These are phyloP conservation scores for Parathielavia appendiculata DNA, from an alignment of 495 filamentous ascomycete genomes.

Conservation along the genomic window DNA sequence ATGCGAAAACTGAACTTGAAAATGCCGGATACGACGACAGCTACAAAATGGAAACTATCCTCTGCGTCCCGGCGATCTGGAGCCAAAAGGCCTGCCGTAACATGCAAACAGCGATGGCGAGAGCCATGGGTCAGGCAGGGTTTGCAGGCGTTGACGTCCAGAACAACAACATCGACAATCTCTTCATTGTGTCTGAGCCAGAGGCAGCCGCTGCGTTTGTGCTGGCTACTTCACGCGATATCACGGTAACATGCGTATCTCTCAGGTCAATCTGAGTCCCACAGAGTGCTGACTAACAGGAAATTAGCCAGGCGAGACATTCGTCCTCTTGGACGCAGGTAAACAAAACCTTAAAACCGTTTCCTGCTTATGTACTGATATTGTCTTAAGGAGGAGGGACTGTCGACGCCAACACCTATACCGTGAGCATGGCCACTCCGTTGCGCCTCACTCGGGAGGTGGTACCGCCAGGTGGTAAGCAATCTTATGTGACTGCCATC, in stretches of 20 bases:
- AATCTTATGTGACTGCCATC: not conserved
- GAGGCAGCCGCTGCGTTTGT: conserved; percentile 33
- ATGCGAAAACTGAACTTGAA: too few species aligned
- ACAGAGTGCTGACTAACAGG: not conserved
- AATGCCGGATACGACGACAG: too few species aligned
- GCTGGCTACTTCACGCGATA: conserved; percentile 5
- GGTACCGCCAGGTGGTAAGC: conserved; percentile 1
- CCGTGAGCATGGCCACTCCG: conserved; percentile 28
- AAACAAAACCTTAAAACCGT: conserved; percentile 6
- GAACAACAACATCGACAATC: conserved; percentile 19
- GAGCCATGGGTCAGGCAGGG: conserved; percentile 22
- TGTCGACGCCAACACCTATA: conserved; percentile 39
- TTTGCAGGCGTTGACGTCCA: conserved; percentile 20
- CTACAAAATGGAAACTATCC: too few species aligned
- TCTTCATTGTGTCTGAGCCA: conserved; percentile 29
- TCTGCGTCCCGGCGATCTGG: conserved; percentile 34
- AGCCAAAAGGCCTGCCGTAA: conserved; percentile 27
- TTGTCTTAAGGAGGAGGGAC: conserved; percentile 40
- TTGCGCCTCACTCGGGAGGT: conserved; percentile 24
- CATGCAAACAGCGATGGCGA: conserved; percentile 30
- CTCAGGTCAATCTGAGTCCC: not conserved
- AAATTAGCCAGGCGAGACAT: conserved; percentile 6
- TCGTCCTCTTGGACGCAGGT: conserved; percentile 22
- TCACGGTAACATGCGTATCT: conserved; percentile 5
- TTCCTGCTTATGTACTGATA: conserved; percentile 25